These are phyloP conservation scores for Boletus smithii DNA, from an alignment of 1,284 basidiomycete species.

Conservation along the genomic window DNA sequence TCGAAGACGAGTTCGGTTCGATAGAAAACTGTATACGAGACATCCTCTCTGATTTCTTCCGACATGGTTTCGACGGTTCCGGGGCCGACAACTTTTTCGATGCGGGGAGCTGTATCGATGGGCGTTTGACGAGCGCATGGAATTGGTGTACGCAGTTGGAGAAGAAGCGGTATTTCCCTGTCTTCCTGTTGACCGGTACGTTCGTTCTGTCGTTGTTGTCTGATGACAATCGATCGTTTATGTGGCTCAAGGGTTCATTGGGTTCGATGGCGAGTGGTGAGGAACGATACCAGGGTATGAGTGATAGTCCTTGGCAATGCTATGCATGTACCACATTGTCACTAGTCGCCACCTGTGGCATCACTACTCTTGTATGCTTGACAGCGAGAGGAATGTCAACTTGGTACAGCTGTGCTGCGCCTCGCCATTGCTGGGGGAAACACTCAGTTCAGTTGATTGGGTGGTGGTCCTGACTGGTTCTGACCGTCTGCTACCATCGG, in stretches of 20 bases:
- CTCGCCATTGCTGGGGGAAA: no score
- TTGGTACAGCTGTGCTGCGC: no score
- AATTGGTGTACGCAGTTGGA: constrained; percentile 80
- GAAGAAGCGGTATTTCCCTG: constrained; percentile 77
- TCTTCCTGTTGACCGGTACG: constrained; percentile 73
- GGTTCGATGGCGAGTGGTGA: constrained; percentile 82
- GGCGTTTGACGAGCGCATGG: constrained; percentile 77
- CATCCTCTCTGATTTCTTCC: constrained; percentile 76
- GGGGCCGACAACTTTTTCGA: constrained; percentile 80
- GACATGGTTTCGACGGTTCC: constrained; percentile 79
- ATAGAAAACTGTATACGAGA: constrained; percentile 62
- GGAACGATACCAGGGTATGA: not conserved
- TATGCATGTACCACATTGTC: no score
- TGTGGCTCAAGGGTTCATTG: constrained; percentile 58
- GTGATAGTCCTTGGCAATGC: not conserved
- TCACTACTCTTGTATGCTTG: no score
- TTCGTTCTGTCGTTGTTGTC: not conserved
- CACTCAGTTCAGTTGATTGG: no score
- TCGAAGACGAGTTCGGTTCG: constrained; percentile 76
- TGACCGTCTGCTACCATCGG: no score
- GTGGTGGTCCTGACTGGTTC: no score
- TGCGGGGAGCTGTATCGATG: constrained; percentile 63
- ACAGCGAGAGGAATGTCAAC: no score
- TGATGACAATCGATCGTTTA: no score
- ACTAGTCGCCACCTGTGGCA: no score